Percentiles rank a stretch among this genome's conserved stretches.
phyloP scores from a whole-genome alignment of 495 filamentous ascomycete species.

The Penicillium samsonianum region DNA sequence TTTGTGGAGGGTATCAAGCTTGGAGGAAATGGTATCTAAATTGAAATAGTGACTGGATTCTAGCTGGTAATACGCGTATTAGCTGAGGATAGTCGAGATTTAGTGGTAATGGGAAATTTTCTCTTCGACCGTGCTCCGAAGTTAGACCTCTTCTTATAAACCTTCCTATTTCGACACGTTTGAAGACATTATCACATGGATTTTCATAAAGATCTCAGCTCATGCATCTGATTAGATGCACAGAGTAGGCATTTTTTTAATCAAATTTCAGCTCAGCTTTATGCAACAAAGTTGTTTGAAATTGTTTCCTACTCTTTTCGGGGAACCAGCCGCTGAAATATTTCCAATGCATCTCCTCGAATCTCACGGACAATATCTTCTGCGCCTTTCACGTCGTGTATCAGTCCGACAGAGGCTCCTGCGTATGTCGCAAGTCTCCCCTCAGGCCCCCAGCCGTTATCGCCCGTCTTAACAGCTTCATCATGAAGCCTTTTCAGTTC shows the following conservation, averaged over 20 bases:
- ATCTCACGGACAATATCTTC: constrained; percentile 40
- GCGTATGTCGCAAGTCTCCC: constrained; percentile 75
- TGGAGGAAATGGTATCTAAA: not conserved
- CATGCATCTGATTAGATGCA: not conserved
- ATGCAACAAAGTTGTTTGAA: not conserved
- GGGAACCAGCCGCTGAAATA: constrained; percentile 5
- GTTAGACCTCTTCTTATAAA: not conserved
- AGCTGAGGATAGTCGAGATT: not conserved
- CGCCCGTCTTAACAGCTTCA: constrained; percentile 52
- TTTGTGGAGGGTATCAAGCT: not conserved
- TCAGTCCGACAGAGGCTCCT: constrained; percentile 53
- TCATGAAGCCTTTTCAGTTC: constrained; percentile 63
- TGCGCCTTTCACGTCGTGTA: constrained; percentile 46
- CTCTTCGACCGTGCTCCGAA: not conserved
- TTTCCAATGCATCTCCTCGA: constrained; percentile 15
- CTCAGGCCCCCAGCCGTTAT: constrained; percentile 61
- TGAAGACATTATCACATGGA: not conserved
- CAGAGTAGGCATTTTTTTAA: not conserved
- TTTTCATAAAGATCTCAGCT: not conserved
- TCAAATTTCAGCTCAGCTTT: not conserved
- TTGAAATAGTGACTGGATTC: not conserved
- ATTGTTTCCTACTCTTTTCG: not conserved
- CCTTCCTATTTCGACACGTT: not conserved
- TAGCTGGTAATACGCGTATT: not conserved
- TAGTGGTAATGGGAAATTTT: not conserved